These are phyloP conservation scores for Moesziomyces parantarcticus DNA, from an alignment of 1,284 basidiomycete genomes.

Conservation along the genomic window DNA sequence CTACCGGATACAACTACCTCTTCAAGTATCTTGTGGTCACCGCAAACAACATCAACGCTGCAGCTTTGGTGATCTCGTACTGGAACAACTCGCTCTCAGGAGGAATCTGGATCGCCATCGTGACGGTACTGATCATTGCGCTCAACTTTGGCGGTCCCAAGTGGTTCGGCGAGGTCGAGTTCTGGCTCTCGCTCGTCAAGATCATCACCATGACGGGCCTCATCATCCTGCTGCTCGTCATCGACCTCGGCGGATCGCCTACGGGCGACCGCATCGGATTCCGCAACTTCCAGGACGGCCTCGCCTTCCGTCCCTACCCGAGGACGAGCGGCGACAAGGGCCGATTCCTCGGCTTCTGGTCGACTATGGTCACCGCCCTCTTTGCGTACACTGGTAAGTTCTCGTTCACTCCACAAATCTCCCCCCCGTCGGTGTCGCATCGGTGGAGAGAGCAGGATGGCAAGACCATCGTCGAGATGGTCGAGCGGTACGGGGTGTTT, in stretches of 20 bases:
- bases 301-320: conserved; percentile 40
- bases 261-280: conserved; percentile 74
- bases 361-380: conserved; percentile 65
- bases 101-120: conserved; percentile 49
- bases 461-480: no score
- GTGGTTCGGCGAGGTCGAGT: conserved; percentile 74
- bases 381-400: conserved; percentile 72
- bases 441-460: no score
- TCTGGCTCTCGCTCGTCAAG: conserved; percentile 44
- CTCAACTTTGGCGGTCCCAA: conserved; percentile 70
- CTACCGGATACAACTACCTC: conserved; percentile 59
- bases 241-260: conserved; percentile 69
- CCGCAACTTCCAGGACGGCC: conserved; percentile 72
- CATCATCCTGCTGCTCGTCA: conserved; percentile 51
- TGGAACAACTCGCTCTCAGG: conserved; percentile 54
- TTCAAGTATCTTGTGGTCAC: conserved; percentile 45
- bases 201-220: conserved; percentile 51
- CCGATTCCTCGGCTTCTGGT: conserved; percentile 57
- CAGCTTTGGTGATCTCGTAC: conserved; percentile 23
- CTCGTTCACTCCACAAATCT: no score
- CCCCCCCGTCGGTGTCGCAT: no score
- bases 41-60: conserved; percentile 40
- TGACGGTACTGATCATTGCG: conserved; percentile 45
- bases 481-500: no score
- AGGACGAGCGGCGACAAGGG: conserved; percentile 56